A percentile compares a stretch with the other conserved stretches of the same genome.
These are phyloP conservation scores for Fusarium buxicola DNA, from an alignment of 2,329 filamentous ascomycete species.

Conservation along the genomic window DNA sequence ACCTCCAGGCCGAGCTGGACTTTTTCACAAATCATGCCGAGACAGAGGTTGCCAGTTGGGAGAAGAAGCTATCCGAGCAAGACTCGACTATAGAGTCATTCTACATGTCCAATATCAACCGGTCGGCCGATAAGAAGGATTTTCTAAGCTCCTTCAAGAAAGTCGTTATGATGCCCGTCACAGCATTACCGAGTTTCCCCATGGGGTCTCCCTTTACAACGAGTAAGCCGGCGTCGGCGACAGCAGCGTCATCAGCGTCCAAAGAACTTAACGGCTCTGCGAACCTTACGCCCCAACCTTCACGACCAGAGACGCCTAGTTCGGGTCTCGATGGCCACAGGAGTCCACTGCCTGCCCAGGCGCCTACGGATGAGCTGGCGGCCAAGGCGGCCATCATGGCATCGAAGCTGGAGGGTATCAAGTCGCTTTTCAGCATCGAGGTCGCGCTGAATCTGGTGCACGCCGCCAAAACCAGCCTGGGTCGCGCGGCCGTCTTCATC, in stretches of 20 bases:
- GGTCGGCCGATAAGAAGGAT: conserved; percentile 95
- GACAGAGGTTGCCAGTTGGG: conserved; percentile 84
- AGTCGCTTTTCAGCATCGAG: conserved; percentile 95
- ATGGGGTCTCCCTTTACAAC: conserved; percentile 68
- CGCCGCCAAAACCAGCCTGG: conserved; percentile 86
- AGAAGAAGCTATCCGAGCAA: conserved; percentile 90
- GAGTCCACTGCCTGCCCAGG: conserved; percentile 66
- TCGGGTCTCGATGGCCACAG: conserved; percentile 54
- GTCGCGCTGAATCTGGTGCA: conserved; percentile 92
- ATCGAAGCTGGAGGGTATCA: conserved; percentile 91
- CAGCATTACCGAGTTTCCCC: conserved; percentile 79
- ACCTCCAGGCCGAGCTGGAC: conserved; percentile 90
- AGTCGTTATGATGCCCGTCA: conserved; percentile 99
- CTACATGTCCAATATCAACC: conserved; percentile 94
- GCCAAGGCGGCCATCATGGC: conserved; percentile 99
- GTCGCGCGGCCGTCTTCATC: conserved; percentile 86
- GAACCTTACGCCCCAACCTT: conserved; percentile 52
- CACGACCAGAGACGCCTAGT: conserved; percentile 64
- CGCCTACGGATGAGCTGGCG: conserved; percentile 89
- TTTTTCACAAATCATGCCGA: conserved; percentile 84
- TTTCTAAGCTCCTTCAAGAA: conserved; percentile 98
- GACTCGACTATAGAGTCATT: conserved; percentile 92
- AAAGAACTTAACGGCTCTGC: conserved; percentile 45
- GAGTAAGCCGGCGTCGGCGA: conserved; percentile 50
- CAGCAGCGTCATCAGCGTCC: conserved; percentile 25